phyloP scores from a whole-genome alignment of 768 basidiomycete genomes.

The Trametes elegans region DNA sequence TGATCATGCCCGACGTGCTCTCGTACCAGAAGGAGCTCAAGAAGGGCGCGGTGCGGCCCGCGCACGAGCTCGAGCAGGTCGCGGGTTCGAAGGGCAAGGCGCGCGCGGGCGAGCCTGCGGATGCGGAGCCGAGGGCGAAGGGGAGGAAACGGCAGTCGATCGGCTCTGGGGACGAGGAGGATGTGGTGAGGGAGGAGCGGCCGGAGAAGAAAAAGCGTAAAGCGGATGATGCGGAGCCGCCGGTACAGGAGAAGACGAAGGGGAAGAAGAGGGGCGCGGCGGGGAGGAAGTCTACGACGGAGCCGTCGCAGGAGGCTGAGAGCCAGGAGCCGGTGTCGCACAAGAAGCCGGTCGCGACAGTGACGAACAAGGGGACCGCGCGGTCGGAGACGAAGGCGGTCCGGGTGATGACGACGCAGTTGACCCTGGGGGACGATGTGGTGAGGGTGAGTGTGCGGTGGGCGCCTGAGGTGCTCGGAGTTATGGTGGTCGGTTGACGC shows the following conservation, averaged over 20 bases:
- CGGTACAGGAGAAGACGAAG: slow-evolving; percentile 1
- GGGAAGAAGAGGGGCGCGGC: slow-evolving; percentile 8
- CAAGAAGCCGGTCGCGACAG: not conserved
- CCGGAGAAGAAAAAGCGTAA: slow-evolving; percentile 27
- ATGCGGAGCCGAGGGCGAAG: slow-evolving; percentile 3
- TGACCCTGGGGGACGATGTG: slow-evolving; percentile 54
- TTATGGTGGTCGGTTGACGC: not conserved
- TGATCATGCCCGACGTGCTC: slow-evolving; percentile 76
- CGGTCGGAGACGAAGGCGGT: slow-evolving; percentile 30
- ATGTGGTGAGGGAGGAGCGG: slow-evolving; percentile 22
- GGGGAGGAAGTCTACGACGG: slow-evolving; percentile 3
- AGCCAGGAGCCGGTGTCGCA: slow-evolving; percentile 1
- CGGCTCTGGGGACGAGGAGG: slow-evolving; percentile 20
- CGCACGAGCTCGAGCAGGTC: slow-evolving; percentile 22
- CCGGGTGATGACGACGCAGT: slow-evolving; percentile 67
- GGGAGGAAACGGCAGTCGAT: slow-evolving; percentile 30
- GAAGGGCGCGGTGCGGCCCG: slow-evolving; percentile 29
- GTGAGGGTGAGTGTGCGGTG: slow-evolving; percentile 46
- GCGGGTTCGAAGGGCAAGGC: slow-evolving; percentile 23
- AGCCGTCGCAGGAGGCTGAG: slow-evolving; percentile 3
- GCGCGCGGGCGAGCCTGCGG: slow-evolving; percentile 7
- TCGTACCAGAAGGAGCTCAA: slow-evolving; percentile 69
- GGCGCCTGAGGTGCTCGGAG: too few relatives aligned
- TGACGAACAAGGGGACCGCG: not conserved
- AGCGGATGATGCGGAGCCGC: slow-evolving; percentile 18